phyloP scores from a whole-genome alignment of 1,284 basidiomycete genomes.

The Cystobasidium pallidum region DNA sequence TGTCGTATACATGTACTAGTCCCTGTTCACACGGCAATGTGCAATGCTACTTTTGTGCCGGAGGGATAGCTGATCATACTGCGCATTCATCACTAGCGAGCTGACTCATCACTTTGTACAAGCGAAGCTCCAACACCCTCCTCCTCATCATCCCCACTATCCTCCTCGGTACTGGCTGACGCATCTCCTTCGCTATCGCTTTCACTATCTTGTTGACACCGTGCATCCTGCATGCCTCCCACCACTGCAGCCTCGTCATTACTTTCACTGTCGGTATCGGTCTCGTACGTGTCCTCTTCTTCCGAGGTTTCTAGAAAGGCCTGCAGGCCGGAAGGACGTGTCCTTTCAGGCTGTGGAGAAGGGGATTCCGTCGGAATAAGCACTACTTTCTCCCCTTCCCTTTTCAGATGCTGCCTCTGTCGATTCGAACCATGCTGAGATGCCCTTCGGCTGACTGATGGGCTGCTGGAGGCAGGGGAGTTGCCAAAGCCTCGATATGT shows the following conservation, averaged over 20 bases:
- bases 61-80: no score
- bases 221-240: background rate
- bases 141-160: slow-evolving; percentile 9
- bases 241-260: background rate
- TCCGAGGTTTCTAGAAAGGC: slow-evolving; percentile 46
- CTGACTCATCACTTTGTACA: background rate
- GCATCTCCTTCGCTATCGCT: slow-evolving; percentile 5
- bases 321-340: slow-evolving; percentile 13
- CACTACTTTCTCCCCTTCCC: slow-evolving; percentile 15
- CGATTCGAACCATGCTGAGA: background rate
- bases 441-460: slow-evolving; percentile 2
- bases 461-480: slow-evolving; percentile 38
- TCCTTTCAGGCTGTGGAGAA: background rate
- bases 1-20: background rate
- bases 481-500: slow-evolving; percentile 46
- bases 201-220: background rate
- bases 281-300: slow-evolving; percentile 55
- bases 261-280: slow-evolving; percentile 17
- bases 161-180: slow-evolving; percentile 6
- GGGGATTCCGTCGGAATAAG: slow-evolving; percentile 32
- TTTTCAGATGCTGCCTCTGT: background rate
- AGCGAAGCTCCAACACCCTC: slow-evolving; percentile 13
- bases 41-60: no score
- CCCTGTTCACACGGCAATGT: background rate
- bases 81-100: no score